A percentile compares a stretch with the other conserved stretches of the same genome.
phyloP scores from a whole-genome alignment of 495 filamentous ascomycete species.

The Penicillium simplicissimum region DNA sequence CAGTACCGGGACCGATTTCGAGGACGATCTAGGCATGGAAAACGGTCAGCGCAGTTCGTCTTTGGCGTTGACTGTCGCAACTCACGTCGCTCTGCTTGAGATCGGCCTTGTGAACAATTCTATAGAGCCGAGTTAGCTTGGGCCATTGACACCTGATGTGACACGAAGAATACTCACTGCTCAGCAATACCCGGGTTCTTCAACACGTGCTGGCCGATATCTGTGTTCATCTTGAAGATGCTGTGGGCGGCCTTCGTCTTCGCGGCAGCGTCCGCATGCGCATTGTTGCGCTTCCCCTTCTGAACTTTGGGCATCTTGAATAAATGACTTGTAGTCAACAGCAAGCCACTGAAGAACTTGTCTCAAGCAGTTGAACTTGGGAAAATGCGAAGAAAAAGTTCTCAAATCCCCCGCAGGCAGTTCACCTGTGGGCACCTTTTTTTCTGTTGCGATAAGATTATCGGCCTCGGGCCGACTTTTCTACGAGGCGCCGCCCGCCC shows the following conservation, averaged over 20 bases:
- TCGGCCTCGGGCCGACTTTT: slow-evolving; percentile 37
- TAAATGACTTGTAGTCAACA: not conserved
- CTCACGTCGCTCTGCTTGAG: slow-evolving; percentile 84
- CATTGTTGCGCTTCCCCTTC: slow-evolving; percentile 59
- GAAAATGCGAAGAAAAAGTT: not conserved
- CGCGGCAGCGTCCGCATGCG: slow-evolving; percentile 44
- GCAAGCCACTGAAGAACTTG: not conserved
- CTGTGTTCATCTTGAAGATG: slow-evolving; percentile 85
- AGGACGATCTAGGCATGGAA: slow-evolving; percentile 56
- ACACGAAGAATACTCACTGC: slow-evolving; percentile 25
- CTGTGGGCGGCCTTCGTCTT: slow-evolving; percentile 65
- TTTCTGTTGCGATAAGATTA: slow-evolving; percentile 43
- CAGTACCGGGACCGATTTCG: slow-evolving; percentile 77
- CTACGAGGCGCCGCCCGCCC: slow-evolving; percentile 20
- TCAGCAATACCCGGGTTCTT: slow-evolving; percentile 94
- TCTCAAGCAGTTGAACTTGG: too few relatives aligned
- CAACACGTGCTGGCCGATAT: slow-evolving; percentile 88
- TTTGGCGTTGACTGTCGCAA: not conserved
- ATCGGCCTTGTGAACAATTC: slow-evolving; percentile 83
- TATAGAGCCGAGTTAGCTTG: not conserved
- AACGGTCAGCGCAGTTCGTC: slow-evolving; percentile 3
- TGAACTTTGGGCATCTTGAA: slow-evolving; percentile 40
- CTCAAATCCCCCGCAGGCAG: not conserved
- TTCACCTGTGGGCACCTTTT: slow-evolving; percentile 27
- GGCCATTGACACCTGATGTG: not conserved